Evolutionary conservation across 768 basidiomycete species (phyloP).

Genomic region (Pilatotrama ljubarskyi): DNA sequence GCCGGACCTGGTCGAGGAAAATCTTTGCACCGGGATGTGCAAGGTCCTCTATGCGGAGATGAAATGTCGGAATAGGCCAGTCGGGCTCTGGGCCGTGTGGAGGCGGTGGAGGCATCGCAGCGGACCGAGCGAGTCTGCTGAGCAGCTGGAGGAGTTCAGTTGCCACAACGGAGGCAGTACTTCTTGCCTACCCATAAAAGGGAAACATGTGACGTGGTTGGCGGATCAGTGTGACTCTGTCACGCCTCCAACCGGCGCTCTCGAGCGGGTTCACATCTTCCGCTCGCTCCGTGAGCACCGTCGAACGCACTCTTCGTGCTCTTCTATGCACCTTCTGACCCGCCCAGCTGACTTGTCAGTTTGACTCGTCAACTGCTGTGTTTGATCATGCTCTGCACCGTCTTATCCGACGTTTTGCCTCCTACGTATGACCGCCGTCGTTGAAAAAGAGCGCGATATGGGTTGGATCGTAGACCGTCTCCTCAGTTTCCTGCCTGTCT

Average conservation of each 20-base stretch:
- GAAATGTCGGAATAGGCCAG: conserved; percentile 59
- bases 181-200: neutral
- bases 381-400: neutral
- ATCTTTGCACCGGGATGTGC: conserved; percentile 55
- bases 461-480: neutral
- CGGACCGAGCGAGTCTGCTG: neutral
- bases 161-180: neutral
- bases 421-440: neutral
- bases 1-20: conserved; percentile 54
- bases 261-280: neutral
- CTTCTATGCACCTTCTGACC: conserved; percentile 11
- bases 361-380: neutral
- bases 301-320: neutral
- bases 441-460: conserved; percentile 1
- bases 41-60: conserved; percentile 58
- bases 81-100: conserved; percentile 27
- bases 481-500: neutral
- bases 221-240: neutral
- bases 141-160: neutral
- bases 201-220: neutral
- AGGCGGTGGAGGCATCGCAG: conserved; percentile 28
- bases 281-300: conserved; percentile 2
- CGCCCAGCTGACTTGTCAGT: conserved; percentile 8
- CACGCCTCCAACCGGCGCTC: neutral
- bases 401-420: conserved; percentile 7